Base-by-base conservation (phyloP, 352 stramenopile genomes). In the Pythium brachiatum region DNA sequence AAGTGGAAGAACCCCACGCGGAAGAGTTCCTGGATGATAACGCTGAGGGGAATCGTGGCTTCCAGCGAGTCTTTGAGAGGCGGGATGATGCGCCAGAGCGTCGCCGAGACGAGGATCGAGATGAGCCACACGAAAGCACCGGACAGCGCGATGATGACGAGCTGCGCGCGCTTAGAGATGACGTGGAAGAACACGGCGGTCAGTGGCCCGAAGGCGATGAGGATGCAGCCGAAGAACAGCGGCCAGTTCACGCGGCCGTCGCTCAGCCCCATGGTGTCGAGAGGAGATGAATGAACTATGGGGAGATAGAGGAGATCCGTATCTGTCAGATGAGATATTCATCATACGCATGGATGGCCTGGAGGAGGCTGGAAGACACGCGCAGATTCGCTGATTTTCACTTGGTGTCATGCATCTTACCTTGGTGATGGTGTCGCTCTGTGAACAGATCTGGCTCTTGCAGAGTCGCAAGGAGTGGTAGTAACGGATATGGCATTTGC, bases 91-190 rank as follows among this genome's bases (percentile, higher is more conserved):
- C 77, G 72, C 86, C 86, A 95, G 43, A 93, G 50, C 53, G 83
- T 83, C 9, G 86, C 82, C 23, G 78, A 82, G 46, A 93, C 68
- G 47, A 95, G 80, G 62, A 93, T 89, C 41, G 83, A 76, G 21
- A 92, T 69, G 59, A 95, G 80, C 79, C 85, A 95, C 36, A 83
- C 71, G 76, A 95, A 95, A 41, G 86, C 86, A 56, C 80, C 81
- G 13, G 78, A 89, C 26, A 95, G 78, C 44, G 83, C 67, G 51
- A 95, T 62, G 72, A 95, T 95, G 67, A 92, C 78, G 27, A 95
- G 74, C 75, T 95, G 86, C 56, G 86, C 86, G 57, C 86, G 82
- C 53, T 89, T 83, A 52, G 81, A 83, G 43, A 95, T 58, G 18
- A 95, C 74, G 50, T 88, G 64, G 64, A 95, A 89, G 73, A 93